These are phyloP conservation scores for Plantago elongata DNA, from an alignment of 257 asterid species.

Conservation along the genomic window DNA sequence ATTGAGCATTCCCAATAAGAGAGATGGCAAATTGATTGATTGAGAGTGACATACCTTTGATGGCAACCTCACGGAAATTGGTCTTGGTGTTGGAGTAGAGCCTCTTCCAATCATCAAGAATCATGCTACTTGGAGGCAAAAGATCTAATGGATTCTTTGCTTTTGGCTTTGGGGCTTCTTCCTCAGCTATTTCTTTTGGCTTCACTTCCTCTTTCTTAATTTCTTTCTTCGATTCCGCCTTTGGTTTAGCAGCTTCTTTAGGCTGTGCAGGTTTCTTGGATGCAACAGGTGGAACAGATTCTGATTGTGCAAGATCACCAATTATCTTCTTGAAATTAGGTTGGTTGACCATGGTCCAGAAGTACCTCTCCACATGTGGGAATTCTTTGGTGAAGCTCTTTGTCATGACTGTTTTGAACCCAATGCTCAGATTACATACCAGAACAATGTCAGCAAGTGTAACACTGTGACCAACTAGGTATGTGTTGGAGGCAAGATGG, in stretches of 20 bases:
- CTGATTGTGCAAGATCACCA: slow-evolving; percentile 61
- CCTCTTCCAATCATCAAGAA: slow-evolving; percentile 96
- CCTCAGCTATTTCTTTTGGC: slow-evolving; percentile 44
- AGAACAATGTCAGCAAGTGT: slow-evolving; percentile 79
- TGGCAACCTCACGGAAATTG: slow-evolving; percentile 92
- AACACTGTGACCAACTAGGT: slow-evolving; percentile 75
- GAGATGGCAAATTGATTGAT: neutral
- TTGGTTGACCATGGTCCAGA: slow-evolving; percentile 88
- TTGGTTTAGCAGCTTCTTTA: slow-evolving; percentile 67
- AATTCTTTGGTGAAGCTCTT: slow-evolving; percentile 84
- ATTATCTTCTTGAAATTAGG: slow-evolving; percentile 66
- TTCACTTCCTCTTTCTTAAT: slow-evolving; percentile 54
- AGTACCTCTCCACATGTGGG: slow-evolving; percentile 88
- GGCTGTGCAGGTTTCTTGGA: slow-evolving; percentile 71
- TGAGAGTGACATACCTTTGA: slow-evolving; percentile 54
- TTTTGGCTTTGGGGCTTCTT: slow-evolving; percentile 89
- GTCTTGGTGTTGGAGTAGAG: slow-evolving; percentile 93
- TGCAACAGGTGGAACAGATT: slow-evolving; percentile 56
- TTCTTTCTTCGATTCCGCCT: slow-evolving; percentile 57
- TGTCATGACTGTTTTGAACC: slow-evolving; percentile 43
- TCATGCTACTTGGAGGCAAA: slow-evolving; percentile 85
- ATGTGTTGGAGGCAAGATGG: slow-evolving; percentile 73
- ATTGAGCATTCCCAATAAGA: neutral
- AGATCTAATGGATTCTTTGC: slow-evolving; percentile 92
- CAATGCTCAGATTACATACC: slow-evolving; percentile 48